These are phyloP conservation scores for Lantana camara DNA, from an alignment of 257 asterid species.

Conservation along the genomic window DNA sequence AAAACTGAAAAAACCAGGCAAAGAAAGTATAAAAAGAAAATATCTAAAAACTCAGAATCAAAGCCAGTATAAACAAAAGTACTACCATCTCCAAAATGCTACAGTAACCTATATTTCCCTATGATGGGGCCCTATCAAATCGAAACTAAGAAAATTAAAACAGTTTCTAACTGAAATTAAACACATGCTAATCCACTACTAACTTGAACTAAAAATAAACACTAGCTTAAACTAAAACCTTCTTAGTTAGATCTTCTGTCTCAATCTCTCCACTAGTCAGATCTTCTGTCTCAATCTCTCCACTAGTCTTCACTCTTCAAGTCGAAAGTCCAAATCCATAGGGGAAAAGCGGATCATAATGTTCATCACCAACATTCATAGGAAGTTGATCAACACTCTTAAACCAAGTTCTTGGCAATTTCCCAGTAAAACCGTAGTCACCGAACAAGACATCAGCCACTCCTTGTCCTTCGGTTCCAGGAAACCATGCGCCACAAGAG, in stretches of 20 bases:
- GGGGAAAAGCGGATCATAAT: slow-evolving; percentile 67
- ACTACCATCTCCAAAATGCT: background rate
- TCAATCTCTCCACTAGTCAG: too few species aligned
- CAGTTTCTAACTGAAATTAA: too few species aligned
- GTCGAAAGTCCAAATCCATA: slow-evolving; percentile 61
- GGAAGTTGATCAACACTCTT: slow-evolving; percentile 60
- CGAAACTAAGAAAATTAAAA: too few species aligned
- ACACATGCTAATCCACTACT: background rate
- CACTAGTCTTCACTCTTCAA: too few species aligned
- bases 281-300: too few species aligned
- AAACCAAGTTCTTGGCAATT: slow-evolving; percentile 63
- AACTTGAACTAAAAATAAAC: background rate
- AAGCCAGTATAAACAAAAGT: background rate
- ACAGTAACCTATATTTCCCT: background rate
- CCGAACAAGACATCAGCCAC: slow-evolving; percentile 65
- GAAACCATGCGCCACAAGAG: slow-evolving; percentile 79
- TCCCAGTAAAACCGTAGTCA: slow-evolving; percentile 57
- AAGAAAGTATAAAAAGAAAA: background rate
- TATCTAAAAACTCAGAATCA: background rate
- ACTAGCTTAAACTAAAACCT: background rate
- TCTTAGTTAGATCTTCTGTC: background rate
- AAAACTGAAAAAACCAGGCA: background rate
- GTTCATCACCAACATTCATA: slow-evolving; percentile 52
- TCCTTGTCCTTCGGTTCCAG: slow-evolving; percentile 69
- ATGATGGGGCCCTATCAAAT: too few species aligned